Evolutionary conservation across 306 rosid genomes (phyloP), one percentile per base, ranked within the genome.

Genomic region (Hippophae tibetana): DNA sequence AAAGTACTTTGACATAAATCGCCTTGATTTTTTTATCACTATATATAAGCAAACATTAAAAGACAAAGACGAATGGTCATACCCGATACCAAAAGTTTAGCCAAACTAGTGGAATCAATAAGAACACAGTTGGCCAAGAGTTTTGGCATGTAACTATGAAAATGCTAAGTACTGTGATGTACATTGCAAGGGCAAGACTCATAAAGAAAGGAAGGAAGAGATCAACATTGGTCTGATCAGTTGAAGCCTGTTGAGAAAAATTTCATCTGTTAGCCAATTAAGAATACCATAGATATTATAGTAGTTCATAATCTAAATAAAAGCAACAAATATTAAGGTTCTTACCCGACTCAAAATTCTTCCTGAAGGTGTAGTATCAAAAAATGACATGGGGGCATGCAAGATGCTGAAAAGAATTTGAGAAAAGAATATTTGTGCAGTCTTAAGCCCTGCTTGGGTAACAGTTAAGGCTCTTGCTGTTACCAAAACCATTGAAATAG

Each of bases 361-460:
- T 52, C 99, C 99, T 0, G 99, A 92, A 68, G 99, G 99, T 18
- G 99, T 92, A 18, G 99, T 92, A 63, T 92, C 99, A 42, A 87
- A 92, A 81, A 92, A 92, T 60, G 99, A 78, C 96, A 92, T 88
- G 64, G 96, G 99, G 43, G 99, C 99, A 78, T 82, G 99, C 56
- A 88, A 74, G 77, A 92, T 81, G 83, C 96, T 67, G 61, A 67
- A 48, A 58, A 92, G 86, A 67, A 88, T 92, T 71, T 80, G 83
- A 6, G 75, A 23, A 82, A 92, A 92, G 81, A 85, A 92, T 66
- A 74, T 54, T 43, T 79, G 89, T 45, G 95, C 85, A 1, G 99
- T 88, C 76, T 69, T 77, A 31, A 92, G 90, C 70, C 99, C 99
- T 71, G 85, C 12, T 51, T 69, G 1, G 5, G 81, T 67, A 14